phyloP scores from a whole-genome alignment of 2,329 filamentous ascomycete genomes.

The Diaporthe sp. region DNA sequence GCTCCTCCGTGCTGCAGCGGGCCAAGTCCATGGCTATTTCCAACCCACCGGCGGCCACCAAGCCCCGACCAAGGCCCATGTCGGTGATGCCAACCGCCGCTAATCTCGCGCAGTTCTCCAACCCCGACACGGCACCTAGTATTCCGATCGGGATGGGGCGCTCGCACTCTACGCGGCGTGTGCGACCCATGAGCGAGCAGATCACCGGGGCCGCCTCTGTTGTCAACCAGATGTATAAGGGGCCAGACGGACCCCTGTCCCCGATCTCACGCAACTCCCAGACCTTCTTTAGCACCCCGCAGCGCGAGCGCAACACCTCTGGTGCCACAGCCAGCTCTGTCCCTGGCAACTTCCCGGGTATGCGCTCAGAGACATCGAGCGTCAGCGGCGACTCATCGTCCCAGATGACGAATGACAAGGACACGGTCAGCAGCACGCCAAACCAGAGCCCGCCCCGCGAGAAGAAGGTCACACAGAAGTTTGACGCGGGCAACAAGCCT shows the following conservation, averaged over 20 bases:
- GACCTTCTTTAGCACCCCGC: constrained; percentile 71
- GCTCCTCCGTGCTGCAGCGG: constrained; percentile 69
- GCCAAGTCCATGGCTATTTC: constrained; percentile 72
- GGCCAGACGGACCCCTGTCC: constrained; percentile 75
- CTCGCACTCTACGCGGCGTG: constrained; percentile 63
- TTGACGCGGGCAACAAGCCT: constrained; percentile 78
- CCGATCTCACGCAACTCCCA: constrained; percentile 72
- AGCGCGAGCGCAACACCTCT: constrained; percentile 54
- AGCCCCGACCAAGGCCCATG: constrained; percentile 68
- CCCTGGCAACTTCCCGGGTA: constrained; percentile 78
- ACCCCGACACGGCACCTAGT: constrained; percentile 81
- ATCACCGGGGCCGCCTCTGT: constrained; percentile 76
- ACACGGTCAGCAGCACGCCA: constrained; percentile 64
- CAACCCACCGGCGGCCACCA: constrained; percentile 49
- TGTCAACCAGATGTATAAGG: constrained; percentile 92
- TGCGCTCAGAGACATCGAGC: constrained; percentile 75
- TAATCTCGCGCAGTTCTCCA: constrained; percentile 54
- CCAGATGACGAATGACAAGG: constrained; percentile 52
- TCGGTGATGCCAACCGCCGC: constrained; percentile 67
- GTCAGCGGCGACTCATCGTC: constrained; percentile 77
- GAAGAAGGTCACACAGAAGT: constrained; percentile 68
- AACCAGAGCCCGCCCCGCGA: constrained; percentile 70
- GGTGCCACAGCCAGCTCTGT: constrained; percentile 60
- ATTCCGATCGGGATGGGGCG: constrained; percentile 77
- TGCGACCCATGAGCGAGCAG: constrained; percentile 75